Evolutionary conservation across 2,329 filamentous ascomycete genomes (phyloP).

Genomic region (Pyricularia sp.): DNA sequence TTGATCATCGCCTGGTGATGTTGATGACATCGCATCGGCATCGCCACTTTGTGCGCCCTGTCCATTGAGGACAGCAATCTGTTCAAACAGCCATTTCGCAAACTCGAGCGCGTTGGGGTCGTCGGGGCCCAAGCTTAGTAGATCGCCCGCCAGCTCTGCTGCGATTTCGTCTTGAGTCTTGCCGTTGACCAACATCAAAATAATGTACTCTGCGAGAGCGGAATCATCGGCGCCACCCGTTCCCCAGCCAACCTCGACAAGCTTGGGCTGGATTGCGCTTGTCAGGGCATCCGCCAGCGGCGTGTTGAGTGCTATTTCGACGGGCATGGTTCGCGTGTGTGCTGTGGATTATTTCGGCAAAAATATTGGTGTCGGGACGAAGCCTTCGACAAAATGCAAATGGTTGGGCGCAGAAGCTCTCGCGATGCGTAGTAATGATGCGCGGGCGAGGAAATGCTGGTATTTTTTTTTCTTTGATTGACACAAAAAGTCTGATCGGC

Average conservation of each 20-base stretch:
- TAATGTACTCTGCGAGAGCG: conserved; percentile 88
- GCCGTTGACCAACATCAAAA: conserved; percentile 93
- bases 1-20: conserved; percentile 30
- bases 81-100: conserved; percentile 85
- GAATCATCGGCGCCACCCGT: conserved; percentile 68
- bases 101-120: conserved; percentile 79
- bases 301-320: conserved; percentile 68
- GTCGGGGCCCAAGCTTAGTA: conserved; percentile 73
- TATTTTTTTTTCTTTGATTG: not conserved
- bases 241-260: conserved; percentile 89
- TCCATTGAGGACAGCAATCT: conserved; percentile 60
- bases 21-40: conserved; percentile 14
- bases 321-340: conserved; percentile 54
- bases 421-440: not conserved
- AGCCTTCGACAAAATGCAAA: not conserved
- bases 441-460: not conserved
- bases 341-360: not conserved
- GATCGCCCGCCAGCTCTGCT: conserved; percentile 75
- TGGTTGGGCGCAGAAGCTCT: not conserved
- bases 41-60: conserved; percentile 46
- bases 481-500: not conserved
- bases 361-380: not conserved
- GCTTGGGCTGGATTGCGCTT: conserved; percentile 76
- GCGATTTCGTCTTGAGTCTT: conserved; percentile 89
- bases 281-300: conserved; percentile 79